Evolutionary conservation across 208 protist genomes (phyloP).

Genomic region (Naegleria fowleri): DNA sequence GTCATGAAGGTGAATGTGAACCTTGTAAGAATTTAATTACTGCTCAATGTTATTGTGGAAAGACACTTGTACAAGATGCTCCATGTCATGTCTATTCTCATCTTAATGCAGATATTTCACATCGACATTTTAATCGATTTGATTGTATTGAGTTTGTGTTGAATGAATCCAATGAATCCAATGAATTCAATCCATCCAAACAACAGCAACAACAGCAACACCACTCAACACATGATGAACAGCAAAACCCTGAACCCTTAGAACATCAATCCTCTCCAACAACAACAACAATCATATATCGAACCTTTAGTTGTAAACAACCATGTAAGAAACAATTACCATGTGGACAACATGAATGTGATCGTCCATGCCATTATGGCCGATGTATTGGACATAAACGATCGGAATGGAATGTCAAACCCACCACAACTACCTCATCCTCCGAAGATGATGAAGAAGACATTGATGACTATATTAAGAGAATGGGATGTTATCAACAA

Average conservation of each 20-base stretch:
- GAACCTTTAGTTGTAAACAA: conserved; percentile 1
- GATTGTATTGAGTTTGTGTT: no score
- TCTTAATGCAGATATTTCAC: background rate
- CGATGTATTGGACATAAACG: conserved; percentile 8
- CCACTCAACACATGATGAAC: no score
- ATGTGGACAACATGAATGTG: conserved; percentile 3
- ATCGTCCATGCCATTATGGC: background rate
- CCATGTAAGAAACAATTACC: background rate
- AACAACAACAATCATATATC: no score
- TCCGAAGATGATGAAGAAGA: background rate
- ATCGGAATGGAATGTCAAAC: background rate
- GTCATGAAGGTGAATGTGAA: background rate
- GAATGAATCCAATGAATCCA: no score
- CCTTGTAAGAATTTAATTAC: background rate
- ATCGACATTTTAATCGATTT: background rate
- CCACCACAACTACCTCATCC: background rate
- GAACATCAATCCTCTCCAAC: no score
- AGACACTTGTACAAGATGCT: background rate
- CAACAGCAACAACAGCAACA: no score
- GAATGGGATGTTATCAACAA: conserved; percentile 4
- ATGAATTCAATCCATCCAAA: no score
- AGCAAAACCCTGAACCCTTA: no score
- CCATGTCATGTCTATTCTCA: background rate
- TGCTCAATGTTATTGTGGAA: background rate
- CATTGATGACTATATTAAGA: background rate